Evolutionary conservation across 106 monocot genomes (phyloP), one percentile per base, ranked within the genome.

Genomic region (Dendrobium catenatum): DNA sequence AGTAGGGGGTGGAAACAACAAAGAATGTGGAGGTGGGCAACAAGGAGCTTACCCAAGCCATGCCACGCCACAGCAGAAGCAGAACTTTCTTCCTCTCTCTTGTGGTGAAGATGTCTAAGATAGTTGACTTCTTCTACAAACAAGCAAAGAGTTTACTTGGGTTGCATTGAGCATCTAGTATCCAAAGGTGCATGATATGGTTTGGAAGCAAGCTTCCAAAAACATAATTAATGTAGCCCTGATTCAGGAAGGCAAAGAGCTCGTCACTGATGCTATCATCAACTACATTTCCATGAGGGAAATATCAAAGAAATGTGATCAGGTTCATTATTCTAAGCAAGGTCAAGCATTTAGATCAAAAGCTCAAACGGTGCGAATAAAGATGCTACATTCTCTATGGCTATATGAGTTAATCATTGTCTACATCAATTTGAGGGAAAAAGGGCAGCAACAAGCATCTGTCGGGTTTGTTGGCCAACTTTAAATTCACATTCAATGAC

Each of bases 321-420:
- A 96, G 96, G 77, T 96, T 56, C 96, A 96, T 83, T 83, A 85
- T 81, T 96, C 92, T 5, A 96, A 90, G 81, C 88, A 96, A 88
- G 96, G 94, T 7, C 94, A 90, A 67, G 90, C 81, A 19, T 96
- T 96, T 73, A 87, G 81, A 82, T 83, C 87, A 17, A 79, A 85
- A 59, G 91, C 90, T 4, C 91, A 90, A 82, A 81, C 79, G 29
- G 73, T 94, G 88, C 91, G 86, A 40, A 94, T 96, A 77, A 92
- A 96, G 83, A 89, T 94, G 67, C 94, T 96, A 44, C 91, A 92
- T 46, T 96, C 94, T 40, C 96, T 94, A 70, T 96, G 96, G 96
- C 86, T 96, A 0, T 89, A 82, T 20, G 91, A 96, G 80, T 54
- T 96, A 68, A 81, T 94, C 88, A 90, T 94, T 9, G 92, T 94